Conservation (phyloP, 1,284 basidiomycete genomes). For the Melampsora americana region DNA sequence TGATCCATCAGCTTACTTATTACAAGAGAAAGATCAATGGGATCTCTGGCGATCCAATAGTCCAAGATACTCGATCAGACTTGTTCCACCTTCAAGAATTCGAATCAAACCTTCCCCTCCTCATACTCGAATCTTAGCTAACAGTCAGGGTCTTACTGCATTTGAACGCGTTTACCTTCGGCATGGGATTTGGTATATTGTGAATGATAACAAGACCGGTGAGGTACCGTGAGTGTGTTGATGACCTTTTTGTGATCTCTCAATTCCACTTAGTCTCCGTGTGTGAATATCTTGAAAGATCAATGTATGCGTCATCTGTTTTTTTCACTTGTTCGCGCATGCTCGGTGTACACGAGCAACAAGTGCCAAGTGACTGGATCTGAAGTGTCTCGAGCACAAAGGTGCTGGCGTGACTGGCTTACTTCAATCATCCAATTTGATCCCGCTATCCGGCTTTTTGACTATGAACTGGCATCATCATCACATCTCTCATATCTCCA, state of each 20-base stretch:
- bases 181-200: constrained; percentile 57
- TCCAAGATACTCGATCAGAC: not conserved
- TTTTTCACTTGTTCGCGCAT: too few species aligned
- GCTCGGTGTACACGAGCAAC: too few species aligned
- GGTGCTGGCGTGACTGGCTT: too few species aligned
- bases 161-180: constrained; percentile 65
- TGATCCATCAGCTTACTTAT: not conserved
- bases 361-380: too few species aligned
- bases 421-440: too few species aligned
- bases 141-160: constrained; percentile 74
- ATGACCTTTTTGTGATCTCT: not conserved
- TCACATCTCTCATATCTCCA: not conserved
- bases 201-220: constrained; percentile 48
- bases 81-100: not conserved
- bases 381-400: too few species aligned
- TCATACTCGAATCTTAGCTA: constrained; percentile 55
- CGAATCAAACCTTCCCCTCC: not conserved
- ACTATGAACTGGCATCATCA: too few species aligned
- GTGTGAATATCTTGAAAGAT: too few species aligned
- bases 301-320: too few species aligned
- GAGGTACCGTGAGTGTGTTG: constrained; percentile 14
- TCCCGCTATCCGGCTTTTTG: too few species aligned
- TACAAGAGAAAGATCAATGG: not conserved
- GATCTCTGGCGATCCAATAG: not conserved
- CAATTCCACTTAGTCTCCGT: constrained; percentile 59